A percentile compares a stretch with the other conserved stretches of the same genome.
Evolutionary conservation across 305 asterid species (phyloP).

Genomic region (Fraxinus dipetala): DNA sequence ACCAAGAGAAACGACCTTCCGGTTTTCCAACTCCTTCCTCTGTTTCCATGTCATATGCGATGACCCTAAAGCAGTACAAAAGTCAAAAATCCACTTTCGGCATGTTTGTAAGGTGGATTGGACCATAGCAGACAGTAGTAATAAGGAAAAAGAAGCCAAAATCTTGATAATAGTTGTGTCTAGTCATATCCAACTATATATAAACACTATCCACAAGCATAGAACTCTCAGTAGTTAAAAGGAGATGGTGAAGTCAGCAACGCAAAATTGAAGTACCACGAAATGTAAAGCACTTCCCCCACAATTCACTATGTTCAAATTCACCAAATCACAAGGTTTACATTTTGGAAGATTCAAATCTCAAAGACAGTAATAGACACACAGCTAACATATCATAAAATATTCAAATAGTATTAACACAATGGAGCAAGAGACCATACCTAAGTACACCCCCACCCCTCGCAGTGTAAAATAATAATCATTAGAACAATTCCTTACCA

Average conservation of each 20-base stretch:
- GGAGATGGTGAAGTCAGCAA: not conserved
- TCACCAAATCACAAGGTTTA: not conserved
- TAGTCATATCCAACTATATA: not conserved
- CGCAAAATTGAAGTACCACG: not conserved
- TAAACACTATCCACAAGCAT: not conserved
- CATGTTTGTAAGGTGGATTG: not conserved
- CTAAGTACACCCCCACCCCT: not conserved
- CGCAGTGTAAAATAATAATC: not conserved
- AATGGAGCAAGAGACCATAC: not conserved
- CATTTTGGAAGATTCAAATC: not conserved
- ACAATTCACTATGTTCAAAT: not conserved
- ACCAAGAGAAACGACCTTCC: slow-evolving; percentile 77
- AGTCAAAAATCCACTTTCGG: not conserved
- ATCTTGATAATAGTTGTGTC: not conserved
- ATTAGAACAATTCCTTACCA: not conserved
- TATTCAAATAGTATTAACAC: not conserved
- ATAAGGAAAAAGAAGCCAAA: not conserved
- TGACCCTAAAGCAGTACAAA: slow-evolving; percentile 35
- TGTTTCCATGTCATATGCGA: slow-evolving; percentile 82
- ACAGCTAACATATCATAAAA: not conserved
- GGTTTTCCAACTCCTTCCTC: slow-evolving; percentile 75
- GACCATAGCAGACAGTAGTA: not conserved
- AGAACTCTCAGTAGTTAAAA: not conserved
- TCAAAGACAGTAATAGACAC: not conserved
- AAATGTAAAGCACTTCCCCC: not conserved